Evolutionary conservation across 257 asterid genomes (phyloP).

Genomic region (Solanum dulcamara): DNA sequence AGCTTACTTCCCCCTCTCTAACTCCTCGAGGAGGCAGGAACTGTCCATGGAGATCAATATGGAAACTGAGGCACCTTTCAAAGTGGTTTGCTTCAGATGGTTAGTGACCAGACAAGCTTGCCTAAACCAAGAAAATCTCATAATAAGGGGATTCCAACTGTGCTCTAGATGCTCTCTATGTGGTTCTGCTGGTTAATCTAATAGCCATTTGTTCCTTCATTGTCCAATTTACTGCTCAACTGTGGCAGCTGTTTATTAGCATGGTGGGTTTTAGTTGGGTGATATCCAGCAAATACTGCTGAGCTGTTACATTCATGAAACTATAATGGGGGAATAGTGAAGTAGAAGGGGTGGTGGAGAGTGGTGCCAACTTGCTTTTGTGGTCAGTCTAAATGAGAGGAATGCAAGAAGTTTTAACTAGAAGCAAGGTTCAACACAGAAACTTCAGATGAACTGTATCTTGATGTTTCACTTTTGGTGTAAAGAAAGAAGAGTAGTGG

Average conservation of each 20-base stretch:
- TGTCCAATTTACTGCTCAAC: background rate
- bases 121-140: background rate
- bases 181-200: background rate
- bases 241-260: background rate
- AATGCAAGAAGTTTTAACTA: background rate
- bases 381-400: background rate
- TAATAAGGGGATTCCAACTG: background rate
- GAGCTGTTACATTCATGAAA: background rate
- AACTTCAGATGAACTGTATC: background rate
- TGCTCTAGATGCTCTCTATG: background rate
- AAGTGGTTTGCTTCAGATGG: background rate
- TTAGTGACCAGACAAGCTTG: background rate
- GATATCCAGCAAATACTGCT: background rate
- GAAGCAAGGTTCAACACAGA: background rate
- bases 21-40: background rate
- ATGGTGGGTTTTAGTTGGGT: background rate
- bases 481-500: background rate
- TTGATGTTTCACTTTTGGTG: background rate
- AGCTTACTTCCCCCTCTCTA: background rate
- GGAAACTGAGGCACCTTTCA: background rate
- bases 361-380: background rate
- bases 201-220: background rate
- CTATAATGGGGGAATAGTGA: background rate
- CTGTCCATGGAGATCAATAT: background rate
- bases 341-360: background rate